Base-by-base conservation (phyloP, 2,329 filamentous ascomycete genomes). In the Ceratocystis alfenasii region DNA sequence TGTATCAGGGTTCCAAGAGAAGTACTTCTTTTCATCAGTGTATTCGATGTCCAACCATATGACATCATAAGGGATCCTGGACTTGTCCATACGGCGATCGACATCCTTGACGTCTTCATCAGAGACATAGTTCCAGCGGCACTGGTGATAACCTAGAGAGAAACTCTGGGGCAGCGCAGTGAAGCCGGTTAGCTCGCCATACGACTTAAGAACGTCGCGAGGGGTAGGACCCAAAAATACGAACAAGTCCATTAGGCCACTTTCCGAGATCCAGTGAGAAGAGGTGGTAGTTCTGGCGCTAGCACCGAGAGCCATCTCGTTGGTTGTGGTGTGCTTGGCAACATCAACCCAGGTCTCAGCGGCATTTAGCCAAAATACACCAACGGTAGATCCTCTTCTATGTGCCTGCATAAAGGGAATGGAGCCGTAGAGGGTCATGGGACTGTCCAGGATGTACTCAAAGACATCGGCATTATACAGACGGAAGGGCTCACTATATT, bases 1-100 rank as follows among this genome's bases (percentile, higher is more conserved):
- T 62, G 87, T 94, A 72, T 95, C 82, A 22, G 86, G 83, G 72
- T 99, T 93, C 89, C 91, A 99, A 0, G 92, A 96, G 74, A 99
- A 99, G 79, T 99, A 99, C 78, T 96, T 95, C 77, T 94, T 93
- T 75, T 88, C 91, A 68, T 99, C 89, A 0, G 92, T 95, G 75
- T 97, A 99, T 77, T 99, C 94, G 70, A 99, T 90, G 72, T 99
- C 94, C 20, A 99, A 85, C 94, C 94, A 99, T 72, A 99, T 99
- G 69, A 97, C 89, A 76, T 99, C 94, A 77, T 97, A 99, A 0
- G 94, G 94, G 65, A 99, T 96, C 73, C 90, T 87, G 76, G 87
- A 85, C 78, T 94, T 95, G 78, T 97, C 92, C 78, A 99, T 96
- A 74, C 95, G 95, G 70, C 89, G 86, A 74, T 97, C 92, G 53